A percentile compares a stretch with the other conserved stretches of the same genome.
These are phyloP conservation scores for Sporothrix pseudoabietina DNA, from an alignment of 2,329 filamentous ascomycete genomes.

Conservation along the genomic window DNA sequence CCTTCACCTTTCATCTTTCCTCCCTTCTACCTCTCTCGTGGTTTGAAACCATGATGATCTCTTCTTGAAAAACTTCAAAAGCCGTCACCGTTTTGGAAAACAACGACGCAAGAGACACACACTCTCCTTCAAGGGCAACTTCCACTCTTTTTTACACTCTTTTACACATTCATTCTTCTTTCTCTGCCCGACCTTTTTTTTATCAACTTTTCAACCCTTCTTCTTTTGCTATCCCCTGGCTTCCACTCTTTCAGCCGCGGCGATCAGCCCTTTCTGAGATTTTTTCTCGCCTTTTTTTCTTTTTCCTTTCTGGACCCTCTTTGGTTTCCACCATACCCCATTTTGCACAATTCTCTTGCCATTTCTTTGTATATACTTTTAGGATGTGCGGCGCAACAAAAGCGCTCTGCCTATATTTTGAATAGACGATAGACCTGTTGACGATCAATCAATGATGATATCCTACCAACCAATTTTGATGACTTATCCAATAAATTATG, in stretches of 20 bases:
- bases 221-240: constrained; percentile 8
- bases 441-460: constrained; percentile 10
- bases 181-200: constrained; percentile 16
- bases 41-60: constrained; percentile 24
- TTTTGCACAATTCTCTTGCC: constrained; percentile 3
- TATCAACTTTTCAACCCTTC: background rate
- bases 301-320: background rate
- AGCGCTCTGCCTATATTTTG: constrained; percentile 5
- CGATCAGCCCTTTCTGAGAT: background rate
- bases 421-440: constrained; percentile 21
- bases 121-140: constrained; percentile 14
- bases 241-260: constrained; percentile 12
- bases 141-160: constrained; percentile 20
- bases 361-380: constrained; percentile 13
- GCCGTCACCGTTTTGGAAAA: background rate
- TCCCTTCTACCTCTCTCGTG: constrained; percentile 5
- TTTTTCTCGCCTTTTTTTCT: background rate
- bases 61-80: background rate
- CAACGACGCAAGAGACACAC: background rate
- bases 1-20: too few species aligned
- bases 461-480: background rate
- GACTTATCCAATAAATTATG: background rate
- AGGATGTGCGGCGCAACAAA: constrained; percentile 1
- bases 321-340: constrained; percentile 11
- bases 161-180: constrained; percentile 5